Evolutionary conservation across 805 yeast species (phyloP), one percentile per base, ranked within the genome.

Genomic region (Candida oleophila): DNA sequence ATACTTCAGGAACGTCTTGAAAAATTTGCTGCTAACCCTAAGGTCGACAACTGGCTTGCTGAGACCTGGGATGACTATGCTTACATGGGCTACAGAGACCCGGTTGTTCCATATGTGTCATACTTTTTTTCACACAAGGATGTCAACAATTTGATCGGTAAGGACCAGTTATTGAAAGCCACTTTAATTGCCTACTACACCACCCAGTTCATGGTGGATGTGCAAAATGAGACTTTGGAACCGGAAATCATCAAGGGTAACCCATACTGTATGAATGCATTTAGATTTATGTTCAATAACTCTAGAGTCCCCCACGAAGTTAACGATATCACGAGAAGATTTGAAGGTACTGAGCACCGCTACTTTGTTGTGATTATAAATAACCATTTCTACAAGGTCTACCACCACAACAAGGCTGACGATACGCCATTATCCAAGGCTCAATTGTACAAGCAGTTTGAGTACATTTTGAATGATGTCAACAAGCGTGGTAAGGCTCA

Each of bases 241-340:
- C 88, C 96, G 3, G 98, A 92, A 66, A 71, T 89, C 61, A 71
- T 78, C 55, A 87, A 81, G 68, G 84, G 82, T 44, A 74, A 74
- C 53, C 96, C 97, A n/a, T 86, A 82, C 62, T 92, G 97, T 69
- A 92, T 92, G 98, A 90, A 89, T 65, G 84, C 95, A 30, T 91
- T 89, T 78, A 81, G 80, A 60, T 80, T 82, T 72, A 86, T 92
- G 96, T 92, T 92, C 76, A 89, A 90, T 74, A 88, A 85, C 62
- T 80, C 87, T 47, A 80, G 98, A 57, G 77, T 88, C 44, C 97
- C 97, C n/a, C 73, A 71, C 38, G 68, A 69, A 20, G 71, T 70
- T n/a, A 64, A 76, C 47, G 97, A 92, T 64, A 73, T 77, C 49
- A 85, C 85, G 55, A 74, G 76, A 22, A 61, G 69, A 49, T 83